These are phyloP conservation scores for Tulasnella sp. DNA, from an alignment of 768 basidiomycete species.

Conservation along the genomic window DNA sequence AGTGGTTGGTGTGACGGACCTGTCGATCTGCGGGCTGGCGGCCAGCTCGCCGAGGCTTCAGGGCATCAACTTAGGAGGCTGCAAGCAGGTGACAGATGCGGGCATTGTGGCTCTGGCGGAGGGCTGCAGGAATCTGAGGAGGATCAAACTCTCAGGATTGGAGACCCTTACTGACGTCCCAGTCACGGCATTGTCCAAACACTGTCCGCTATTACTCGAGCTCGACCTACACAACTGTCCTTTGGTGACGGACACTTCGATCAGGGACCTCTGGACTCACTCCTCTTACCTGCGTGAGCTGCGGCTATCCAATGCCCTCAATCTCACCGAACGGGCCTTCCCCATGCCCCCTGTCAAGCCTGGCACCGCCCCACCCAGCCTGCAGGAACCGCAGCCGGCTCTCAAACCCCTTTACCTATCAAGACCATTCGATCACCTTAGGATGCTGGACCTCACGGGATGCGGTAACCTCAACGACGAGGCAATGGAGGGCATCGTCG, in stretches of 20 bases:
- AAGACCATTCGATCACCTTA: conserved; percentile 66
- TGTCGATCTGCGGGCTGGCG: conserved; percentile 61
- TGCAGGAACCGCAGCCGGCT: conserved; percentile 16
- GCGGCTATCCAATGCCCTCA: conserved; percentile 64
- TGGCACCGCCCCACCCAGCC: background rate
- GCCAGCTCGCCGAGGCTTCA: conserved; percentile 62
- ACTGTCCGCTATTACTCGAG: conserved; percentile 81
- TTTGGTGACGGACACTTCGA: conserved; percentile 59
- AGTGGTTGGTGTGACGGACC: conserved; percentile 56
- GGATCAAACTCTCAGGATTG: conserved; percentile 81
- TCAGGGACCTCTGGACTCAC: conserved; percentile 76
- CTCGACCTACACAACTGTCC: conserved; percentile 84
- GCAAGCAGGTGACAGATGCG: conserved; percentile 64
- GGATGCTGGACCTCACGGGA: conserved; percentile 87
- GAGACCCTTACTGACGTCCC: conserved; percentile 63
- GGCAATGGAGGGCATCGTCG: conserved; percentile 71
- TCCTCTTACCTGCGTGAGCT: conserved; percentile 83
- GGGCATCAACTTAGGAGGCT: conserved; percentile 83
- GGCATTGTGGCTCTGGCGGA: conserved; percentile 67
- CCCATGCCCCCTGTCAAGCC: conserved; percentile 45
- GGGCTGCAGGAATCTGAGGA: conserved; percentile 64
- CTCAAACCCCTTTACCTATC: conserved; percentile 57
- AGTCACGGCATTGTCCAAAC: conserved; percentile 61
- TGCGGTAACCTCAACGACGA: conserved; percentile 70
- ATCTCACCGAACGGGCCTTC: conserved; percentile 77